phyloP scores from a whole-genome alignment of 106 monocot species.

The Xerophyta viscosa region DNA sequence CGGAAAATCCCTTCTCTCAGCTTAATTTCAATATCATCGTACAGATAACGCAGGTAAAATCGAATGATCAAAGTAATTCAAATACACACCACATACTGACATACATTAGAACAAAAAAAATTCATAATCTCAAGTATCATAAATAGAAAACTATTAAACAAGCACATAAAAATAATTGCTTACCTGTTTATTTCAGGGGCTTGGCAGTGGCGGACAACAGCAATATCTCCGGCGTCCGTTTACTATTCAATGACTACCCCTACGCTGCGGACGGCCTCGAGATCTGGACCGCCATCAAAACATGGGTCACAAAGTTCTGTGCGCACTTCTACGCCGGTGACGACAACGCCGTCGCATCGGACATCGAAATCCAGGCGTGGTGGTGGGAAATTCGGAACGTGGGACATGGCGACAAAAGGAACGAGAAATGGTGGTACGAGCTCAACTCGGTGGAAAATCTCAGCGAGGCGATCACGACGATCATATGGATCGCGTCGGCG shows the following conservation, averaged over 20 bases:
- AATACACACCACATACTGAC: too few relatives aligned
- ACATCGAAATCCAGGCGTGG: slow-evolving; percentile 53
- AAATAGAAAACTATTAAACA: too few relatives aligned
- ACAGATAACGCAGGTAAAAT: too few relatives aligned
- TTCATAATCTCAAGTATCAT: too few relatives aligned
- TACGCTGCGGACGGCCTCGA: slow-evolving; percentile 59
- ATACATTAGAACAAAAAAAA: too few relatives aligned
- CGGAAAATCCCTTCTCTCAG: too few relatives aligned
- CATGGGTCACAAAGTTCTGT: slow-evolving; percentile 44
- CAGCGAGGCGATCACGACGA: slow-evolving; percentile 21
- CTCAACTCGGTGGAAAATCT: slow-evolving; percentile 27
- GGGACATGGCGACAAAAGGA: slow-evolving; percentile 46
- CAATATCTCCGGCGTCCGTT: slow-evolving; percentile 23
- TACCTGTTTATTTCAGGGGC: slow-evolving; percentile 19
- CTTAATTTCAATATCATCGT: too few relatives aligned
- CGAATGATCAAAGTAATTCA: too few relatives aligned
- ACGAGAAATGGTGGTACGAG: slow-evolving; percentile 20
- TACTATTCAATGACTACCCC: slow-evolving; percentile 58
- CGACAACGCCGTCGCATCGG: slow-evolving; percentile 19
- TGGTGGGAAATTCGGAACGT: slow-evolving; percentile 40
- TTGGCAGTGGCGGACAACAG: slow-evolving; percentile 23
- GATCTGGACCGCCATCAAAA: slow-evolving; percentile 46
- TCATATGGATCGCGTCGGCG: slow-evolving; percentile 71
- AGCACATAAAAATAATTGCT: too few relatives aligned
- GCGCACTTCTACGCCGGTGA: slow-evolving; percentile 30